A percentile compares a stretch with the other conserved stretches of the same genome.
Conservation (phyloP, 768 basidiomycete genomes). For the Hygrophoropsis aurantiaca region DNA sequence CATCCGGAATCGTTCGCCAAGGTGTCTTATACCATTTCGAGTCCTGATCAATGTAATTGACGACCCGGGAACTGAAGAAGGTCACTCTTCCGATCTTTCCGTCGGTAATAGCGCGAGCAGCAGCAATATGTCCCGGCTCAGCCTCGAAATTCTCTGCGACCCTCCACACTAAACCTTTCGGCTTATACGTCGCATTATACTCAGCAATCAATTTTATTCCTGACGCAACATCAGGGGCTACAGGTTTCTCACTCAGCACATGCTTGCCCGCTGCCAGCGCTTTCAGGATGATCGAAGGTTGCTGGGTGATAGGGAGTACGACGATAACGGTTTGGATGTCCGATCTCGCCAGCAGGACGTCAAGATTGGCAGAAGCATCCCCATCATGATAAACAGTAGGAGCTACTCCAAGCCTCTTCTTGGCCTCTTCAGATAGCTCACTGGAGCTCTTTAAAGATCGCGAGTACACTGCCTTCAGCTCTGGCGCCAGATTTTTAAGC, state of each 20-base stretch:
- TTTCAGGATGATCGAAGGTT: slow-evolving; percentile 66
- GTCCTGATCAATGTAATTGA: slow-evolving; percentile 56
- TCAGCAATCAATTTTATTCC: slow-evolving; percentile 64
- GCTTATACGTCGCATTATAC: slow-evolving; percentile 65
- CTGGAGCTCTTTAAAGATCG: slow-evolving; percentile 63
- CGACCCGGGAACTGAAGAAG: slow-evolving; percentile 59
- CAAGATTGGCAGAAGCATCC: slow-evolving; percentile 44
- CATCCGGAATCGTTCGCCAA: slow-evolving; percentile 83
- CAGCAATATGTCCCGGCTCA: slow-evolving; percentile 52
- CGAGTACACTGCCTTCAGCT: slow-evolving; percentile 76
- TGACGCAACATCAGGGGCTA: slow-evolving; percentile 65
- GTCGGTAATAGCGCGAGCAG: slow-evolving; percentile 46
- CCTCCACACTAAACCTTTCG: slow-evolving; percentile 73
- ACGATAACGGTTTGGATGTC: slow-evolving; percentile 77
- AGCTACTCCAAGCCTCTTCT: slow-evolving; percentile 33
- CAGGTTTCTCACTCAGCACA: slow-evolving; percentile 87
- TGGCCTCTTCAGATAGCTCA: slow-evolving; percentile 51
- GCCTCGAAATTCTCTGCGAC: slow-evolving; percentile 79
- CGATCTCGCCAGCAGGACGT: slow-evolving; percentile 60
- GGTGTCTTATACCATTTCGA: slow-evolving; percentile 79
- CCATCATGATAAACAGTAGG: slow-evolving; percentile 61
- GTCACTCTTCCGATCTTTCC: slow-evolving; percentile 73
- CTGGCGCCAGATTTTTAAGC: slow-evolving; percentile 45
- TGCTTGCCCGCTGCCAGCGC: slow-evolving; percentile 79
- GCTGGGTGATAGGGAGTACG: slow-evolving; percentile 72